These are phyloP conservation scores for Verticillium nonalfalfae DNA, from an alignment of 2,329 filamentous ascomycete species.

Conservation along the genomic window DNA sequence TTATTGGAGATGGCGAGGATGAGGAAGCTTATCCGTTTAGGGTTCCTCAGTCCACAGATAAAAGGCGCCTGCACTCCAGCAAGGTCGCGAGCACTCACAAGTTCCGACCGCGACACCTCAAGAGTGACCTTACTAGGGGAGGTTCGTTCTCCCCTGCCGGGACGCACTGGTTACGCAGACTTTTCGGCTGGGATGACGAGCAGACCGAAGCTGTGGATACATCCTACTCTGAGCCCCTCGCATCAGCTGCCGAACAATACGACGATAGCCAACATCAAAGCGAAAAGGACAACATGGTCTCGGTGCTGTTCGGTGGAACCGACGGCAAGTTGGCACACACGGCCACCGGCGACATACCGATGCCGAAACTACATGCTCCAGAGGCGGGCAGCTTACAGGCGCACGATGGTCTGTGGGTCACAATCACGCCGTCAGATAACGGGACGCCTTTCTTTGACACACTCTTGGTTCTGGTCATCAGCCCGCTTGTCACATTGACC, in stretches of 20 bases:
- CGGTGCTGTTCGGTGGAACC: neutral
- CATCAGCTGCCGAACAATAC: neutral
- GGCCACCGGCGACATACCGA: neutral
- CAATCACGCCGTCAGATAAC: slow-evolving; percentile 83
- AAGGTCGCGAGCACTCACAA: neutral
- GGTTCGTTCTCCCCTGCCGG: neutral
- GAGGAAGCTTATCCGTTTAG: slow-evolving; percentile 54
- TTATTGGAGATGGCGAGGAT: slow-evolving; percentile 37
- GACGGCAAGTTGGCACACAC: neutral
- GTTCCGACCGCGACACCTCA: neutral
- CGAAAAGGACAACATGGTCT: neutral
- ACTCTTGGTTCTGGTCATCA: slow-evolving; percentile 90
- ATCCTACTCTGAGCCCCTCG: neutral
- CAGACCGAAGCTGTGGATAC: neutral
- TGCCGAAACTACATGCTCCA: neutral
- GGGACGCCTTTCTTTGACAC: slow-evolving; percentile 94
- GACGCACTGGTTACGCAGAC: neutral
- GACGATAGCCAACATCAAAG: slow-evolving; percentile 5
- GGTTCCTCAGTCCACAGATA: slow-evolving; percentile 41
- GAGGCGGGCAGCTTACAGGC: slow-evolving; percentile 29
- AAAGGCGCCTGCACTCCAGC: slow-evolving; percentile 17
- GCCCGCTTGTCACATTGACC: slow-evolving; percentile 84
- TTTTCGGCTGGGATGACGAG: neutral
- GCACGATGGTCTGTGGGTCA: slow-evolving; percentile 90
- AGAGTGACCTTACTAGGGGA: neutral